phyloP scores from a whole-genome alignment of 768 basidiomycete genomes.

The Trametes cingulata region DNA sequence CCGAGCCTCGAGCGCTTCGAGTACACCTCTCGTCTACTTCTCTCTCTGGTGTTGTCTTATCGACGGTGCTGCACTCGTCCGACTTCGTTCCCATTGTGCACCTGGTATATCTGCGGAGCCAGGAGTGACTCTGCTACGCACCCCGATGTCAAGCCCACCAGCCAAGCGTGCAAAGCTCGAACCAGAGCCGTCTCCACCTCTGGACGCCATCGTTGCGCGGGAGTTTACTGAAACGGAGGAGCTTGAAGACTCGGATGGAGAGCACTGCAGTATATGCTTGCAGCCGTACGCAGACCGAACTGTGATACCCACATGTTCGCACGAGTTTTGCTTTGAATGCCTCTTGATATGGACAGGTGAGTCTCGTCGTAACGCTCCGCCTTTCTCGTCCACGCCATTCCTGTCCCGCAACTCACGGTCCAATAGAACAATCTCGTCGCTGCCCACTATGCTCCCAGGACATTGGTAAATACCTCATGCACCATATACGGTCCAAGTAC shows the following conservation, averaged over 20 bases:
- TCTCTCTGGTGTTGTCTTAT: no score
- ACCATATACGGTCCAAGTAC: conserved; percentile 72
- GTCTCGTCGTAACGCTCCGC: conserved; percentile 25
- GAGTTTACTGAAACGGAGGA: conserved; percentile 4
- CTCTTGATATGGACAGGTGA: conserved; percentile 82
- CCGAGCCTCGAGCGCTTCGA: no score
- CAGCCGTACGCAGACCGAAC: conserved; percentile 76
- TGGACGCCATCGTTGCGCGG: background rate
- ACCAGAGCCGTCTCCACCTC: conserved; percentile 3
- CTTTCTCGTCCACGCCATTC: background rate
- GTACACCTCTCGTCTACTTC: no score
- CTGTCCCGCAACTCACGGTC: background rate
- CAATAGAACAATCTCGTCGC: conserved; percentile 69
- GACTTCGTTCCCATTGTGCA: no score
- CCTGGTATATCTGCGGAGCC: no score
- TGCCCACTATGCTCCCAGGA: conserved; percentile 75
- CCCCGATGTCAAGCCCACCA: conserved; percentile 23
- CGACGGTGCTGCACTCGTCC: no score
- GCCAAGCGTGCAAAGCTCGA: conserved; percentile 23
- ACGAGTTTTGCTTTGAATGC: conserved; percentile 94
- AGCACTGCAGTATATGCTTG: conserved; percentile 85
- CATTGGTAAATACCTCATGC: conserved; percentile 76
- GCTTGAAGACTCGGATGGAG: conserved; percentile 45
- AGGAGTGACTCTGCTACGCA: conserved; percentile 54
- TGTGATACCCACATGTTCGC: conserved; percentile 81